These are phyloP conservation scores for Taphrina pruni DNA, from an alignment of 1,139 yeast species.

Conservation along the genomic window DNA sequence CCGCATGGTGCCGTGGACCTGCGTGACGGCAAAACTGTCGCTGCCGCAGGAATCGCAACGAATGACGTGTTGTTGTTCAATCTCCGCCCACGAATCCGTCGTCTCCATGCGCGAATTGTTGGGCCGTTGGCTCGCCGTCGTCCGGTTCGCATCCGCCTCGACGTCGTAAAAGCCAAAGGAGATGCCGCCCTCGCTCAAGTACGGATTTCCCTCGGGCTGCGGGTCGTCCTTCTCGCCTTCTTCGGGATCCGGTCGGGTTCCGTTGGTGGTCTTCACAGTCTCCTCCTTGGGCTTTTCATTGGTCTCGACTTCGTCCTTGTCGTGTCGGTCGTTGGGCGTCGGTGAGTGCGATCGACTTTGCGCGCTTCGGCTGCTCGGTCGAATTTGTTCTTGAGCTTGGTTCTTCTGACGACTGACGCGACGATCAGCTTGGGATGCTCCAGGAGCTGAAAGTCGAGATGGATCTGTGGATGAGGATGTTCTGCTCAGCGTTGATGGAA, in stretches of 20 bases:
- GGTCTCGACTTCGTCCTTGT: not conserved
- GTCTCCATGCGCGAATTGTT: conserved; percentile 9
- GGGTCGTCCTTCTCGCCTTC: not conserved
- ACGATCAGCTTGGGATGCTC: not conserved
- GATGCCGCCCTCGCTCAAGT: conserved; percentile 14
- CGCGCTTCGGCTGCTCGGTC: not conserved
- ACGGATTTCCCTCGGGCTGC: conserved; percentile 15
- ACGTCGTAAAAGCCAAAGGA: conserved; percentile 26
- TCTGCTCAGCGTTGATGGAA: not conserved
- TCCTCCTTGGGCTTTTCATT: not conserved
- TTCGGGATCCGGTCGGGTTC: too few relatives aligned
- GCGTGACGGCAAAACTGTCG: conserved; percentile 11
- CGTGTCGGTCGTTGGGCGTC: too few relatives aligned
- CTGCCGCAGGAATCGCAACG: not conserved
- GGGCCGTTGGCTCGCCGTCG: not conserved
- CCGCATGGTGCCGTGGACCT: conserved; percentile 1
- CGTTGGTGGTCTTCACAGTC: not conserved
- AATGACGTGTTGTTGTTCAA: conserved; percentile 9
- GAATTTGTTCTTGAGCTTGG: not conserved
- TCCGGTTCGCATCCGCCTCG: not conserved
- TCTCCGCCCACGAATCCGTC: conserved; percentile 19
- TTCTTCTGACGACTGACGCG: not conserved
- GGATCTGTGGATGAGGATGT: conserved; percentile 1
- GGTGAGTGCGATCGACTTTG: too few relatives aligned
- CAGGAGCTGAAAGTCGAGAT: not conserved